These are phyloP conservation scores for Asterochloris erici DNA, from an alignment of 139 green algal species.

Conservation along the genomic window DNA sequence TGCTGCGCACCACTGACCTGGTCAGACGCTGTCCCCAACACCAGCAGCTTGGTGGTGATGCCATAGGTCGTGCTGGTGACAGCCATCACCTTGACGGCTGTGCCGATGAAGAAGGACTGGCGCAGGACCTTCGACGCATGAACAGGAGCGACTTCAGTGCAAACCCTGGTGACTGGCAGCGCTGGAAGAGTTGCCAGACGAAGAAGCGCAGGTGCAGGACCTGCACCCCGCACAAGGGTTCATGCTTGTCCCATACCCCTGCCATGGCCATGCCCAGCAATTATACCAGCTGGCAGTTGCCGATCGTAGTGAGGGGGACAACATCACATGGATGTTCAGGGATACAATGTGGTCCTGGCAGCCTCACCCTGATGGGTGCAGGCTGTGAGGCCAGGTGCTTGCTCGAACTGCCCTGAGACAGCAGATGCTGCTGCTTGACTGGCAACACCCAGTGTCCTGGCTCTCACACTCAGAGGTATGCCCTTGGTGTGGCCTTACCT, in stretches of 20 bases:
- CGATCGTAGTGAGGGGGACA: neutral
- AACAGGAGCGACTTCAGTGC: neutral
- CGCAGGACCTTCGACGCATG: constrained; percentile 28
- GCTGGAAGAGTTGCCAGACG: neutral
- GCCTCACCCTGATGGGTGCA: too few species aligned
- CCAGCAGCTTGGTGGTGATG: constrained; percentile 84
- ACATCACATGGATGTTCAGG: neutral
- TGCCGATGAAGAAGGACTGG: constrained; percentile 48
- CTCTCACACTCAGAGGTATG: too few species aligned
- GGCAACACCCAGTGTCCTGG: too few species aligned
- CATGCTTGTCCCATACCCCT: neutral
- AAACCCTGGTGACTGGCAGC: too few species aligned
- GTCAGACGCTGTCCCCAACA: constrained; percentile 71
- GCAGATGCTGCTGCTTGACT: too few species aligned
- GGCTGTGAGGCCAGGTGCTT: too few species aligned
- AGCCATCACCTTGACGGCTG: constrained; percentile 43
- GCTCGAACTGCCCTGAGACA: too few species aligned
- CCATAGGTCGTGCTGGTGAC: constrained; percentile 70
- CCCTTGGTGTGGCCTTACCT: too few species aligned
- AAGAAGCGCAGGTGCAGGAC: neutral
- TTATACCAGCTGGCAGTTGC: too few species aligned
- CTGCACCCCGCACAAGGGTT: neutral
- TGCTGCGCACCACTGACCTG: constrained; percentile 50
- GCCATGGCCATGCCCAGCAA: neutral
- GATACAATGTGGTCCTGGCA: too few species aligned